Evolutionary conservation across 352 stramenopile genomes (phyloP).

Genomic region (Globisporangium recalcitrans): DNA sequence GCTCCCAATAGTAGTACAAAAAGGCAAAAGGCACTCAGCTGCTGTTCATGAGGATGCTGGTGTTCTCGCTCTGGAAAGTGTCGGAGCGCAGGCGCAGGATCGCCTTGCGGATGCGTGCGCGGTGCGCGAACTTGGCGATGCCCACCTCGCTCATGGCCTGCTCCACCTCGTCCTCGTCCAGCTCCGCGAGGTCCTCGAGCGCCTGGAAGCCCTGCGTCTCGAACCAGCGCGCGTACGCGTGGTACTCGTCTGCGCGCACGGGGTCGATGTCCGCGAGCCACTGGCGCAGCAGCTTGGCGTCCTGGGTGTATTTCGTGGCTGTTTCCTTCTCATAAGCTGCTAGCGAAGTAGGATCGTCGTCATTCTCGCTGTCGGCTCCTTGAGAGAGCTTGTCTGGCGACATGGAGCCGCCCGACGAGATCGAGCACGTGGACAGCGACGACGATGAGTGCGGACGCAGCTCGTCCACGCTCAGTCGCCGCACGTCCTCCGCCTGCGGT

Average conservation of each 20-base stretch:
- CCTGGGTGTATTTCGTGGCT: constrained; percentile 11
- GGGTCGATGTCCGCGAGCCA: constrained; percentile 58
- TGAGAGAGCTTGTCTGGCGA: constrained; percentile 31
- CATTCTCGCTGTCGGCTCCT: constrained; percentile 26
- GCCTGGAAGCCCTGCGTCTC: constrained; percentile 61
- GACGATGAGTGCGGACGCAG: constrained; percentile 19
- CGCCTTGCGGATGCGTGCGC: constrained; percentile 60
- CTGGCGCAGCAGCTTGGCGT: constrained; percentile 27
- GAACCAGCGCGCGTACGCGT: constrained; percentile 50
- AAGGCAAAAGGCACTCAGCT: not conserved
- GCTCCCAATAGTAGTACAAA: not conserved
- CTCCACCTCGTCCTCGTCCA: constrained; percentile 68
- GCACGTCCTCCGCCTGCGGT: constrained; percentile 38
- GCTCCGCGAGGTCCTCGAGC: constrained; percentile 48
- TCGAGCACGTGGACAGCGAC: constrained; percentile 18
- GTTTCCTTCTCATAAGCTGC: no score
- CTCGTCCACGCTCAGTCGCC: constrained; percentile 51
- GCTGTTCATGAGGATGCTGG: constrained; percentile 26
- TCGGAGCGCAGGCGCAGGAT: constrained; percentile 40
- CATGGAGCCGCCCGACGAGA: constrained; percentile 15
- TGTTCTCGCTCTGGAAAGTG: constrained; percentile 21
- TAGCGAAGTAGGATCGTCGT: constrained; percentile 9
- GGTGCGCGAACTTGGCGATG: constrained; percentile 73
- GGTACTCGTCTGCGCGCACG: constrained; percentile 42
- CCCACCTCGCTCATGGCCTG: constrained; percentile 70